Conservation (phyloP, 2,329 filamentous ascomycete genomes). For the Colletotrichum caudatum region DNA sequence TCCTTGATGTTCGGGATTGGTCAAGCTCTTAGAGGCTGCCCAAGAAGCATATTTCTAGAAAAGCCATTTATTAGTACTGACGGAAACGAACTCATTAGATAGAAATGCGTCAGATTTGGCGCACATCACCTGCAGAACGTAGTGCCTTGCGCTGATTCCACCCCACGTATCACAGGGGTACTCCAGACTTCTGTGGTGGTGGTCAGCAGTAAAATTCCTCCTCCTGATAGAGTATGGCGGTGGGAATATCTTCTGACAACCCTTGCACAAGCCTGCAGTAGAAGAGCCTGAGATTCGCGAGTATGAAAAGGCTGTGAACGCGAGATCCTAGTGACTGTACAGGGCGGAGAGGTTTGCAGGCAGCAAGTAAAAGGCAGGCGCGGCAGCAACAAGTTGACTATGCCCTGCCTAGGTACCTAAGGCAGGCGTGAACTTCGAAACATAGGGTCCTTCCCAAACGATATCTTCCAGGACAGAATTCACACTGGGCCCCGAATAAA, state of each 20-base stretch:
- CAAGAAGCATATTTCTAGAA: background rate
- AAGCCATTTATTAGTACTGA: no score
- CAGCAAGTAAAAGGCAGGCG: background rate
- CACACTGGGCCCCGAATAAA: background rate
- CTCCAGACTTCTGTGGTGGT: background rate
- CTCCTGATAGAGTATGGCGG: background rate
- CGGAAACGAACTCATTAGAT: background rate
- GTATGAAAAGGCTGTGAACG: background rate
- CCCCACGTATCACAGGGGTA: background rate
- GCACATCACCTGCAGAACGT: background rate
- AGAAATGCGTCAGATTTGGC: background rate
- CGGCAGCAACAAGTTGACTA: background rate
- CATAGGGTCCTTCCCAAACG: background rate
- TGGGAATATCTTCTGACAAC: background rate
- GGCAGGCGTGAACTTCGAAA: background rate
- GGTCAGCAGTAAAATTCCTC: background rate
- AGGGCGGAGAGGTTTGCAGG: background rate
- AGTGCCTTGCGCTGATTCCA: background rate
- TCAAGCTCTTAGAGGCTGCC: background rate
- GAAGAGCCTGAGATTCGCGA: background rate
- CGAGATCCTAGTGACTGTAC: background rate
- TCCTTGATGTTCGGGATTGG: background rate
- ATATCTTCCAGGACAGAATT: background rate
- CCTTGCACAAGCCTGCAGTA: background rate
- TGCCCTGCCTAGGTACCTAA: background rate